Evolutionary conservation across 352 stramenopile species (phyloP).

Genomic region (Phytophthora boehmeriae): DNA sequence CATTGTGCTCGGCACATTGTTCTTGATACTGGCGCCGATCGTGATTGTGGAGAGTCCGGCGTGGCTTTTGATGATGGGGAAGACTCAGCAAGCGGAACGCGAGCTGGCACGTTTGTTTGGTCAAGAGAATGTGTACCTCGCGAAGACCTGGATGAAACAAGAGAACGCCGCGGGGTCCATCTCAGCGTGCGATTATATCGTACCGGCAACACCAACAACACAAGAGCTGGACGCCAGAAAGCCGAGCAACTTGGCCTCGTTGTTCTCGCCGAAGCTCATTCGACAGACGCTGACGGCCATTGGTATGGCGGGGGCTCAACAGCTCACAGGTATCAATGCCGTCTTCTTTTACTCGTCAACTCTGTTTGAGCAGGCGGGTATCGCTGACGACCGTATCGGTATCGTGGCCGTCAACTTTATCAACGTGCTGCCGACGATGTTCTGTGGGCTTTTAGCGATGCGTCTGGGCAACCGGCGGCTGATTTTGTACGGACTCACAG

Average conservation of each 20-base stretch:
- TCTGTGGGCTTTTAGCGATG: conserved; percentile 30
- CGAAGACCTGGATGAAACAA: conserved; percentile 34
- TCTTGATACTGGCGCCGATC: conserved; percentile 31
- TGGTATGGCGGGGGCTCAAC: conserved; percentile 42
- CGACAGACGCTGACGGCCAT: conserved; percentile 48
- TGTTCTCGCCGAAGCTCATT: conserved; percentile 32
- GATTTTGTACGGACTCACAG: conserved; percentile 43
- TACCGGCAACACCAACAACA: too few species aligned
- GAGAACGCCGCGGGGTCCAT: not conserved
- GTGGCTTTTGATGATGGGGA: conserved; percentile 46
- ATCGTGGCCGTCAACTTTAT: conserved; percentile 33
- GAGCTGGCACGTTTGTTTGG: conserved; percentile 37
- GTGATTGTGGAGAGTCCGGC: conserved; percentile 44
- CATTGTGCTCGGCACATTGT: conserved; percentile 30
- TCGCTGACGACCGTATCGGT: conserved; percentile 52
- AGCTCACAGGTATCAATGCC: conserved; percentile 69
- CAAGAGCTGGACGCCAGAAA: conserved; percentile 15
- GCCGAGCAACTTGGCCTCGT: conserved; percentile 21
- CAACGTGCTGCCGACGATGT: conserved; percentile 42
- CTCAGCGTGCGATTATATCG: conserved; percentile 2
- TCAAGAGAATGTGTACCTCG: conserved; percentile 21
- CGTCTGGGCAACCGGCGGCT: conserved; percentile 52
- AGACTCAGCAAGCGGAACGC: conserved; percentile 20
- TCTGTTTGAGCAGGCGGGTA: conserved; percentile 57
- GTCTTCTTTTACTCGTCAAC: conserved; percentile 72